These are phyloP conservation scores for Ulvella scutata DNA, from an alignment of 139 green algal species.

Conservation along the genomic window DNA sequence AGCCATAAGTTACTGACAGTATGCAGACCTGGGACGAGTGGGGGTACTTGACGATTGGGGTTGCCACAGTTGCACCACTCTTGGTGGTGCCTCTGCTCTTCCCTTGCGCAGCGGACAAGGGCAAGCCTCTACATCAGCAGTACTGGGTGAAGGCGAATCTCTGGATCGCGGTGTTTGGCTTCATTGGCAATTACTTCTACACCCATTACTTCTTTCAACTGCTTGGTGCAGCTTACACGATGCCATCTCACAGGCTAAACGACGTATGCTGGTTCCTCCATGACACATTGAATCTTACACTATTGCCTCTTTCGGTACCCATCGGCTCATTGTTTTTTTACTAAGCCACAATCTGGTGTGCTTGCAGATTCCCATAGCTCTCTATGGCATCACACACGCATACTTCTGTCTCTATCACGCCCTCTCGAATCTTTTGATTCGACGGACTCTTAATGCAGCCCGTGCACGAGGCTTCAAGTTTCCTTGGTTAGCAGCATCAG, in stretches of 20 bases:
- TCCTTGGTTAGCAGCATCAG: background rate
- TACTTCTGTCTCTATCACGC: slow-evolving; percentile 99
- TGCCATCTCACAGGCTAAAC: slow-evolving; percentile 66
- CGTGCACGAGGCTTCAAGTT: background rate
- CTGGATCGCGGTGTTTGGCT: slow-evolving; percentile 93
- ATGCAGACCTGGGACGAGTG: slow-evolving; percentile 34
- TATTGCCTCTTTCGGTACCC: background rate
- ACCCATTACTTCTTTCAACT: slow-evolving; percentile 98
- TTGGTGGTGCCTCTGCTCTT: slow-evolving; percentile 61
- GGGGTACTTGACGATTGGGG: slow-evolving; percentile 75
- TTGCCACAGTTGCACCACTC: slow-evolving; percentile 49
- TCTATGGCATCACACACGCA: slow-evolving; percentile 96
- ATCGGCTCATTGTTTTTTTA: slow-evolving; percentile 9
- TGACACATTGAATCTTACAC: background rate
- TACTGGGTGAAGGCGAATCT: slow-evolving; percentile 95
- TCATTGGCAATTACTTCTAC: slow-evolving; percentile 98
- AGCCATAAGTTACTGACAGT: too few relatives aligned
- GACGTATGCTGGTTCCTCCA: slow-evolving; percentile 24
- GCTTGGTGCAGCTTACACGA: slow-evolving; percentile 85
- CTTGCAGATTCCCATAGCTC: slow-evolving; percentile 70
- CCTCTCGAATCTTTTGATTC: slow-evolving; percentile 75
- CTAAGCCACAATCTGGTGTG: background rate
- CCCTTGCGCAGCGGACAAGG: slow-evolving; percentile 42
- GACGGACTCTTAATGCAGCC: slow-evolving; percentile 10
- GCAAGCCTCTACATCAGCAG: slow-evolving; percentile 50